phyloP scores from a whole-genome alignment of 75 land plant genomes.

The Pinus taeda region DNA sequence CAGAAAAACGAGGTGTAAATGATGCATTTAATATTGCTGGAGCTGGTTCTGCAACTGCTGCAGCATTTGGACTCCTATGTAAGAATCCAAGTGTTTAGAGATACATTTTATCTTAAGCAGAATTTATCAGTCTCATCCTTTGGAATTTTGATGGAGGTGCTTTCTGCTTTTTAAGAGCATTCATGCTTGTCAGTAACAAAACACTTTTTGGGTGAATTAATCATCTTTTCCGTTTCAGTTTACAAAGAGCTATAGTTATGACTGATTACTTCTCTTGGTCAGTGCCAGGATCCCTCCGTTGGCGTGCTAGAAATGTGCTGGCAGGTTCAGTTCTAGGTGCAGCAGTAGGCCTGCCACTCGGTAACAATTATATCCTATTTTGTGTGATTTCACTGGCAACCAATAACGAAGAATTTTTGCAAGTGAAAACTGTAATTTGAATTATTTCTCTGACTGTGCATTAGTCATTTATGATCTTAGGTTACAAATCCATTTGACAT shows the following conservation, averaged over 20 bases:
- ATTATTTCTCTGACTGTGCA: neutral
- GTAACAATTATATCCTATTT: conserved; percentile 25
- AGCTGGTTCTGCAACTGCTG: conserved; percentile 92
- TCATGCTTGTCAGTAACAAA: neutral
- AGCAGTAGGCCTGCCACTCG: conserved; percentile 80
- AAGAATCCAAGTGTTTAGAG: conserved; percentile 16
- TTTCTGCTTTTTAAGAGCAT: neutral
- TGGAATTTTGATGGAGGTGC: neutral
- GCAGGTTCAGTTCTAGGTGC: conserved; percentile 88
- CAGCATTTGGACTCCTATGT: conserved; percentile 80
- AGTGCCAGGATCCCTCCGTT: conserved; percentile 80
- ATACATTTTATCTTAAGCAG: neutral
- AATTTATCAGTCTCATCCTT: neutral
- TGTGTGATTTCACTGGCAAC: neutral
- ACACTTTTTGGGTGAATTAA: neutral
- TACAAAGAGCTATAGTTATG: neutral
- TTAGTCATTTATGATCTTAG: neutral
- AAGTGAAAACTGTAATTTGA: neutral
- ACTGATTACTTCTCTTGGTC: neutral
- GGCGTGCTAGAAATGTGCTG: conserved; percentile 77
- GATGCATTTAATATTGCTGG: conserved; percentile 78
- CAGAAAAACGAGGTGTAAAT: conserved; percentile 64
- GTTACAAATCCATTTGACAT: neutral
- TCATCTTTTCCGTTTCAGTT: neutral
- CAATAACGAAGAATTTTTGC: neutral